A percentile compares a stretch with the other conserved stretches of the same genome.
phyloP scores from a whole-genome alignment of 345 rosid genomes.

The Populus deltoides region DNA sequence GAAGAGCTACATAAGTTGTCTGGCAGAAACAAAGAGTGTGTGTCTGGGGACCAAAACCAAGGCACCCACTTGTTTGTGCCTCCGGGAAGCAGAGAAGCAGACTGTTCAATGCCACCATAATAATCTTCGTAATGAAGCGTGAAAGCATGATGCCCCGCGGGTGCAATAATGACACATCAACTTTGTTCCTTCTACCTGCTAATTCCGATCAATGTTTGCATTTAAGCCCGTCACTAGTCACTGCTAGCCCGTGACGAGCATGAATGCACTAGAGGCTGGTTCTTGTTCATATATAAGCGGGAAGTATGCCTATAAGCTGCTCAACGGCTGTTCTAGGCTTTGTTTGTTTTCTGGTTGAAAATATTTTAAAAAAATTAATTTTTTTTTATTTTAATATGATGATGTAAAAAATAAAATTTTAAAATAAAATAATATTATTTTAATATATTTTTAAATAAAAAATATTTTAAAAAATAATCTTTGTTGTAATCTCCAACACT shows the following conservation, averaged over 20 bases:
- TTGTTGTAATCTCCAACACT: no score
- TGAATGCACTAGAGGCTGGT: background rate
- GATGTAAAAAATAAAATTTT: no score
- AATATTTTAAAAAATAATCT: no score
- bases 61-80: background rate
- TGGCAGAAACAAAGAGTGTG: background rate
- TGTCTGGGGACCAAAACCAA: background rate
- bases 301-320: background rate
- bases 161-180: background rate
- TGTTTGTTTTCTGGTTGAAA: no score
- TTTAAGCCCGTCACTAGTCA: background rate
- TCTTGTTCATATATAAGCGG: background rate
- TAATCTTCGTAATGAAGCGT: background rate
- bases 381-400: no score
- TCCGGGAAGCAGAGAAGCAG: background rate
- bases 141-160: background rate
- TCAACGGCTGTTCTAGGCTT: no score
- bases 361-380: fast-evolving
- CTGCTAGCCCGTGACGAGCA: background rate
- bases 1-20: background rate
- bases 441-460: no score
- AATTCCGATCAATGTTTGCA: background rate
- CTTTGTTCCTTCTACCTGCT: background rate
- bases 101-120: background rate
- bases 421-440: no score